Conservation (phyloP, 805 yeast species). For the Brettanomyces nanus region DNA sequence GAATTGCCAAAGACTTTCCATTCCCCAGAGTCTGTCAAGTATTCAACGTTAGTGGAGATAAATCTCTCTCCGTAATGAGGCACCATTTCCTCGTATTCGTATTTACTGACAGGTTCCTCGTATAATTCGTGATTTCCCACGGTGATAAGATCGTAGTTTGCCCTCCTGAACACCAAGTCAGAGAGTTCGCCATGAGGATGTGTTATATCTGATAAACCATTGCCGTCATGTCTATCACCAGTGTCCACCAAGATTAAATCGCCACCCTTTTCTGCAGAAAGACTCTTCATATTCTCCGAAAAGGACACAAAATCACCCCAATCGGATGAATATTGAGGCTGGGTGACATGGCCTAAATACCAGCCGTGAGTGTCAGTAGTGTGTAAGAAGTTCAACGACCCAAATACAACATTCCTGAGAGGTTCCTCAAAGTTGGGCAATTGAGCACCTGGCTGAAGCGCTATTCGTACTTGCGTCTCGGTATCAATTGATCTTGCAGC, state of each 20-base stretch:
- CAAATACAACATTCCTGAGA: constrained; percentile 53
- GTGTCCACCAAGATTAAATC: constrained; percentile 77
- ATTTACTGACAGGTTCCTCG: constrained; percentile 48
- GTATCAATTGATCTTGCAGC: too few relatives aligned
- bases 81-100: constrained; percentile 57
- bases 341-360: constrained; percentile 85
- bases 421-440: constrained; percentile 28
- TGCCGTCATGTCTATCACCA: constrained; percentile 94
- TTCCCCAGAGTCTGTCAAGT: constrained; percentile 31
- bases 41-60: constrained; percentile 67
- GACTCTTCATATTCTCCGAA: constrained; percentile 36
- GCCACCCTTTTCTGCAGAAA: constrained; percentile 27
- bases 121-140: constrained; percentile 92
- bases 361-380: constrained; percentile 98
- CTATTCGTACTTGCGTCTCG: background rate
- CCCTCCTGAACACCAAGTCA: constrained; percentile 50
- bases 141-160: constrained; percentile 71
- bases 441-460: constrained; percentile 24
- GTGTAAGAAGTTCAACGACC: constrained; percentile 76
- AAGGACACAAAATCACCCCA: constrained; percentile 91
- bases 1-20: constrained; percentile 61
- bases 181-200: constrained; percentile 60
- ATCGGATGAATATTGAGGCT: constrained; percentile 67
- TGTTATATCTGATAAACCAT: constrained; percentile 80
- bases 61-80: constrained; percentile 55